Evolutionary conservation across 2,329 filamentous ascomycete species (phyloP).

Genomic region (Aureobasidium namibiae): DNA sequence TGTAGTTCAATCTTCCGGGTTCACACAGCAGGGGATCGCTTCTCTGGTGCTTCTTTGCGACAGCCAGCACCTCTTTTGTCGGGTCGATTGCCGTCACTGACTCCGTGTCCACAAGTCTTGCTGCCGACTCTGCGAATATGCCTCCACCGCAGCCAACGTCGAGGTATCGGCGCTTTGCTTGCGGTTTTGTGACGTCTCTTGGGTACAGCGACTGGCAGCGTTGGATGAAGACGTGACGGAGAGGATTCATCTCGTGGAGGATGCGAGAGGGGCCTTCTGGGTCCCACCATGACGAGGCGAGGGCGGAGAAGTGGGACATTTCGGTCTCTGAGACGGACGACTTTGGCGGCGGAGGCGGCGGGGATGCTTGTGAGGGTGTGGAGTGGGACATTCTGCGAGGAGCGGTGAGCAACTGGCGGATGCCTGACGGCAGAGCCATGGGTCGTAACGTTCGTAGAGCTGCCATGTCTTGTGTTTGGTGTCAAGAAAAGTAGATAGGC

Average conservation of each 20-base stretch:
- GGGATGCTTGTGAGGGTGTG: not conserved
- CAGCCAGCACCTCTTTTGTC: constrained; percentile 60
- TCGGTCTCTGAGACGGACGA: constrained; percentile 79
- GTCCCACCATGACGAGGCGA: constrained; percentile 96
- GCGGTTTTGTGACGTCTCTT: not conserved
- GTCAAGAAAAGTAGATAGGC: not conserved
- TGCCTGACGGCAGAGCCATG: not conserved
- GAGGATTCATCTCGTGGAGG: constrained; percentile 95
- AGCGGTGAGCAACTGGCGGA: not conserved
- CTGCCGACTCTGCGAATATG: constrained; percentile 87
- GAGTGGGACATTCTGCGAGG: constrained; percentile 5
- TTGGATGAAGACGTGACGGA: constrained; percentile 86
- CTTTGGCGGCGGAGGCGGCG: constrained; percentile 9
- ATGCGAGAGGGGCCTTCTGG: constrained; percentile 84
- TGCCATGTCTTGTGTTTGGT: not conserved
- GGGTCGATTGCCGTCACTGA: constrained; percentile 73
- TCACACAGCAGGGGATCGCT: constrained; percentile 60
- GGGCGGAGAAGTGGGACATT: constrained; percentile 86
- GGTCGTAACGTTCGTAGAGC: constrained; percentile 9
- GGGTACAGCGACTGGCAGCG: constrained; percentile 47
- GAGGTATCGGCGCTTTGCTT: constrained; percentile 57
- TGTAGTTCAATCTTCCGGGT: constrained; percentile 55
- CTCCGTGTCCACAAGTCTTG: constrained; percentile 54
- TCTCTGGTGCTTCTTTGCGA: constrained; percentile 68
- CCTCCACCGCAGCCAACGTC: constrained; percentile 94